Evolutionary conservation across 768 basidiomycete genomes (phyloP), one percentile per base, ranked within the genome.

Genomic region (Phaeolepiota aurea): DNA sequence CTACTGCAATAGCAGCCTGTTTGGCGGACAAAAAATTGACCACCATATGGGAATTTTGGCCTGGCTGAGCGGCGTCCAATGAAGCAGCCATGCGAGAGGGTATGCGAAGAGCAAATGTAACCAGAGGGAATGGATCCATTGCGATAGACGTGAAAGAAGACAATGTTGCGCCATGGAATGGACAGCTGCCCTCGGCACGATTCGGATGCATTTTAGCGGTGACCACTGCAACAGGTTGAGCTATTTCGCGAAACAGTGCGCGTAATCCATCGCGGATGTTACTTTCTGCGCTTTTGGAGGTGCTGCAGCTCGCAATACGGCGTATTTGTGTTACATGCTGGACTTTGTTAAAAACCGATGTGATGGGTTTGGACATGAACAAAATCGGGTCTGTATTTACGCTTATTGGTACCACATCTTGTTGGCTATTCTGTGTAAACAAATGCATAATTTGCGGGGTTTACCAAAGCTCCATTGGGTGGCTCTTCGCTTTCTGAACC

Each of bases 61-160:
- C 42, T 11, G 50, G 36, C 15, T 41, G 41, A 11, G 49, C 35
- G 1, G 65, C 40, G 40, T 64, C 62, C 19, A 87, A 69, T 1
- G 76, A 64, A 2, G 68, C 62, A 0, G 91, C 90, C 78, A 94
- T 87, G 3, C 90, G 72, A 0, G 91, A 94, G 3, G 93, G 93
- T 13, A 90, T 71, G 22, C 90, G 83, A 14, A 98, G 72, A 13
- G 91, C 83, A 58, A 97, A 98, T 0, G 89, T 75, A 52, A 98
- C 75, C 42, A 96, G 74, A 0, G 92, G 90, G 48, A 79, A 66
- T 1, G 93, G 93, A 48, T 90, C 78, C 70, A 98, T 77, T 2
- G 93, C 79, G 53, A 97, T 79, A 20, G 90, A 91, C 15, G 89
- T 79, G 56, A 98, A 91, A 1, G 91, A 94, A 5, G 93, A 93